These are phyloP conservation scores for Cyberlindnera mrakii DNA, from an alignment of 805 yeast genomes.

Conservation along the genomic window DNA sequence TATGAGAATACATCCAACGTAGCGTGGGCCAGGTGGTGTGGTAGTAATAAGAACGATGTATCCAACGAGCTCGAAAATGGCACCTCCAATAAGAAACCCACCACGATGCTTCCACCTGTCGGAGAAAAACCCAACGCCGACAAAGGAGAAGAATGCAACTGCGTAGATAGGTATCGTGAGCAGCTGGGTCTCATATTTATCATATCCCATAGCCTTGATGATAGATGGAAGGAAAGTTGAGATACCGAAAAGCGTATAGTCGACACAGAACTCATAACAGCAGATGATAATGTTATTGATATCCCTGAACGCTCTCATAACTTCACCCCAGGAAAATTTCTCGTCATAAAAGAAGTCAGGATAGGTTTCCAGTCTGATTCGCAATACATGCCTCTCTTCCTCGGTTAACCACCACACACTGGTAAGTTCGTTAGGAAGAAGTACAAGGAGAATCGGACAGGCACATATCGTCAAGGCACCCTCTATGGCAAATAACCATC, in stretches of 20 bases:
- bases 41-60: constrained; percentile 29
- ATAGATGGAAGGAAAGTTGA: constrained; percentile 41
- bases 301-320: constrained; percentile 31
- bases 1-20: constrained; percentile 32
- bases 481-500: constrained; percentile 46
- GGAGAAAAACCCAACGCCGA: constrained; percentile 26
- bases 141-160: constrained; percentile 27
- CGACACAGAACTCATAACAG: constrained; percentile 39
- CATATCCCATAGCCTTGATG: constrained; percentile 37
- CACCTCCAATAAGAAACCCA: constrained; percentile 30
- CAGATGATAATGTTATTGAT: constrained; percentile 30
- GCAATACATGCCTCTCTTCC: constrained; percentile 33
- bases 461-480: constrained; percentile 37
- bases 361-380: constrained; percentile 30
- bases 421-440: constrained; percentile 35
- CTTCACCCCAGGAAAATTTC: constrained; percentile 31
- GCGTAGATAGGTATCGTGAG: constrained; percentile 39
- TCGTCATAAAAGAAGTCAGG: constrained; percentile 31
- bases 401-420: constrained; percentile 34
- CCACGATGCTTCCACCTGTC: constrained; percentile 28
- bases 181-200: constrained; percentile 34
- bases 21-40: constrained; percentile 29
- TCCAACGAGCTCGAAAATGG: constrained; percentile 28
- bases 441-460: constrained; percentile 27
- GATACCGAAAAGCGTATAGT: constrained; percentile 37